Evolutionary conservation across 2,329 filamentous ascomycete genomes (phyloP), one percentile per base, ranked within the genome.

Genomic region (Tolypocladium amazonense): DNA sequence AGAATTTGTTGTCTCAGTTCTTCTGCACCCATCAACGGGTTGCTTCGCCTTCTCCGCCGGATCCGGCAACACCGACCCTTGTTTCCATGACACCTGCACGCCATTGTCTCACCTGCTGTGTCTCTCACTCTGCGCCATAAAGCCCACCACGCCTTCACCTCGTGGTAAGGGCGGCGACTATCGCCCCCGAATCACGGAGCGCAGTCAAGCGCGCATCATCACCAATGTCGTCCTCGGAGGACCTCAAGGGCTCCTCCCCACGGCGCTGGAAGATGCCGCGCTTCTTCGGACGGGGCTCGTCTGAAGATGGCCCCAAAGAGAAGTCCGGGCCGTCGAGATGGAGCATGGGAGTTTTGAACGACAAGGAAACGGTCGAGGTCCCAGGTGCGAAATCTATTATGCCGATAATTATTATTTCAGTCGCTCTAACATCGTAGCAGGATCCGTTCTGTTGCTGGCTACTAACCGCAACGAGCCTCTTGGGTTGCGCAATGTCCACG

Each of bases 271-370:
- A 23, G n/a, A 37, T 55, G 37, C 45, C 43, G 12, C 55, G 55
- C 55, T 15, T 54, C n/a, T 45, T 54, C 20, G 25, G n/a, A 6
- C 25, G 3, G 15, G 1, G 6, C 2, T n/a, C 47, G 27, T 1
- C n/a, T 12, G 18, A 18, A 12, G n/a, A 45, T 37, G 58, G 8
- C 56, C 38, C 58, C 25, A 27, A 11, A 12, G 14, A 38, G 18
- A 33, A 15, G 14, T n/a, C 43, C 4, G 63, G 62, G 9, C 68
- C 65, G 33, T 69, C 77, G 8, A 80, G 70, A 73, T 86, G 82
- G 83, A 81, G 77, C 56, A 77, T 96, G 76, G 92, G 92, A n/a
- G 89, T 97, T 33, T 73, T 96, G 63, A 92, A 91, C 68, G 90
- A 94, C 67, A 83, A 77, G 56, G 73, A 87, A 60, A 96, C 92